Evolutionary conservation across 305 asterid species (phyloP).

Genomic region (Coffea humblotiana): DNA sequence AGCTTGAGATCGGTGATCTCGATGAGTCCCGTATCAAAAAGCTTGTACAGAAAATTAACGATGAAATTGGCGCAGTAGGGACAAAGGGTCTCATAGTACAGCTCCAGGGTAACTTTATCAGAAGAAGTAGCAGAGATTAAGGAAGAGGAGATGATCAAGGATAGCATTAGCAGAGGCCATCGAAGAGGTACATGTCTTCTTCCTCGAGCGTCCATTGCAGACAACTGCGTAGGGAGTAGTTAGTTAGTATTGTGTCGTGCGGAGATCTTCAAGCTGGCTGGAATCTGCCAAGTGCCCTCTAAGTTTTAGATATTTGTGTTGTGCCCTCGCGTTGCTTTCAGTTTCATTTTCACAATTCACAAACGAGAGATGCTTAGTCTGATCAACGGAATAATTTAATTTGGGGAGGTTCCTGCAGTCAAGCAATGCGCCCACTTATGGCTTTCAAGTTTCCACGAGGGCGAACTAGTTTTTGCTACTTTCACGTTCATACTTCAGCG

Average conservation of each 20-base stretch:
- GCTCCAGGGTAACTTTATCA: conserved; percentile 28
- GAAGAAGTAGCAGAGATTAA: conserved; percentile 19
- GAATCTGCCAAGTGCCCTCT: background rate
- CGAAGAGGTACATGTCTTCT: conserved; percentile 9
- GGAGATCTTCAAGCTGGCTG: background rate
- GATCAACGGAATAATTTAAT: background rate
- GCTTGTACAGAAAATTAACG: conserved; percentile 26
- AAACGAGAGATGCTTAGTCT: background rate
- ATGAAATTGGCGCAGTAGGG: conserved; percentile 37
- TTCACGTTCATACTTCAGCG: background rate
- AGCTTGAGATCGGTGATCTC: conserved; percentile 35
- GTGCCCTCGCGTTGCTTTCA: background rate
- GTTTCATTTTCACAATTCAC: conserved; percentile 3
- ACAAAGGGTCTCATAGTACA: conserved; percentile 40
- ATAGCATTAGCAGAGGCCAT: conserved; percentile 9
- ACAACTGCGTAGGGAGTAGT: background rate
- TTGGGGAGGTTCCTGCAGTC: background rate
- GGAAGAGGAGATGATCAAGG: conserved; percentile 11
- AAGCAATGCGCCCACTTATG: background rate
- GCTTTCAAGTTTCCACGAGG: background rate
- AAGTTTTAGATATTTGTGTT: background rate
- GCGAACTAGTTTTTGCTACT: background rate
- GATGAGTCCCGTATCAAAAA: conserved; percentile 30
- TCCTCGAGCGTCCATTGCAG: conserved; percentile 19
- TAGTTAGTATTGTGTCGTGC: background rate